Evolutionary conservation across 2,329 filamentous ascomycete species (phyloP), one percentile per base, ranked within the genome.

Genomic region (Xylaria sp.): DNA sequence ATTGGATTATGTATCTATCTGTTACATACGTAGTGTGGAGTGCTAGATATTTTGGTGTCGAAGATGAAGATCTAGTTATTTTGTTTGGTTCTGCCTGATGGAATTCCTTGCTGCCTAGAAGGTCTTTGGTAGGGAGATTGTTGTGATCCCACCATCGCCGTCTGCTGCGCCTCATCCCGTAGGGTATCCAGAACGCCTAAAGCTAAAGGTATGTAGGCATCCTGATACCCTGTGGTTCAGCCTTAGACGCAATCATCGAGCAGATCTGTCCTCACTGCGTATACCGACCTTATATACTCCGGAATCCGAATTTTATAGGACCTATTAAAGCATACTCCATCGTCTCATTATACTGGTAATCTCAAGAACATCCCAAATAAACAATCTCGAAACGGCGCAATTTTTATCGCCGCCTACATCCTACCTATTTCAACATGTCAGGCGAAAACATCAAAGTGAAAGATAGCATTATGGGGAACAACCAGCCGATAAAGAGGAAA

Each of bases 401-500:
- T n/a, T 17, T 39, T 25, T 20, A 20, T 10, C 4, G 5, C 9
- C 7, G 42, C 3, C 6, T 5, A 25, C 25, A 42, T 10, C 6
- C 22, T 11, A 36, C 20, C 33, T 38, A 22, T 17, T 38, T 10
- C n/a, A 51, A 45, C n/a, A 68, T 68, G 66, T 27, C 63, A 6
- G 42, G 13, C 33, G 50, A 42, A 51, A 56, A 67, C 13, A 6
- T 29, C 15, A 61, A 55, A n/a, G 44, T 44, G 15, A 63, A 53
- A 17, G 51, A 61, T 2, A 61, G 33, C n/a, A 3, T 56, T 25
- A 45, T 57, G n/a, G 33, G 39, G 5, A 57, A 38, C 15, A 17
- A 2, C 9, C 51, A 49, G 3, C 39, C 57, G 2, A 27, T 13
- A 1, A 54, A 51, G 17, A 66, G 45, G n/a, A 65, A 49, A 33